phyloP scores from a whole-genome alignment of 139 green algal species.

The Micractinium conductrix region DNA sequence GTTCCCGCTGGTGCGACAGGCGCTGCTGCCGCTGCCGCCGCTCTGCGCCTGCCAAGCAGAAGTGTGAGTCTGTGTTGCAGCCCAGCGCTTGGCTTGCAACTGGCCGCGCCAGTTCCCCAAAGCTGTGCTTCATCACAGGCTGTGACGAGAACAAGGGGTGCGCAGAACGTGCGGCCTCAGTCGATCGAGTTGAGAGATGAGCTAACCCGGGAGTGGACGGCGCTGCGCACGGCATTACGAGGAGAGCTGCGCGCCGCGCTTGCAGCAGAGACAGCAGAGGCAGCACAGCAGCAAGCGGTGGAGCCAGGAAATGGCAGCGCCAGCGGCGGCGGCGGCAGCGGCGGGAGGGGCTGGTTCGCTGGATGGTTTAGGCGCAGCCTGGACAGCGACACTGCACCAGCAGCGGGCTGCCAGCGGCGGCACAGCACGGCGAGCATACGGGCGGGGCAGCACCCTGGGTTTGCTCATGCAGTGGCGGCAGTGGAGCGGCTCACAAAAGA shows the following conservation, averaged over 20 bases:
- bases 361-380: background rate
- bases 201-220: background rate
- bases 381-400: conserved; percentile 2
- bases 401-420: conserved; percentile 48
- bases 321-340: background rate
- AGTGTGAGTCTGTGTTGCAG: too few species aligned
- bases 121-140: too few species aligned
- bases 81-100: too few species aligned
- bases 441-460: conserved; percentile 2
- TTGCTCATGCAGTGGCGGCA: conserved; percentile 8
- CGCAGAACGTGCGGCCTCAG: conserved; percentile 2
- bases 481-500: conserved; percentile 56
- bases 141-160: conserved; percentile 22
- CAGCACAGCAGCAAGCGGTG: too few species aligned
- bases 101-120: too few species aligned
- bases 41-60: too few species aligned
- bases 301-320: background rate
- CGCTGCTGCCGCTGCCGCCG: too few species aligned
- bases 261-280: too few species aligned
- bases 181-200: conserved; percentile 22
- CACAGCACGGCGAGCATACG: background rate
- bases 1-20: too few species aligned
- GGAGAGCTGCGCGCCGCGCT: conserved; percentile 1
- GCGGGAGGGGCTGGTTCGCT: background rate
- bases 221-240: background rate